phyloP scores from a whole-genome alignment of 306 rosid species.

The Cucumis sativus region DNA sequence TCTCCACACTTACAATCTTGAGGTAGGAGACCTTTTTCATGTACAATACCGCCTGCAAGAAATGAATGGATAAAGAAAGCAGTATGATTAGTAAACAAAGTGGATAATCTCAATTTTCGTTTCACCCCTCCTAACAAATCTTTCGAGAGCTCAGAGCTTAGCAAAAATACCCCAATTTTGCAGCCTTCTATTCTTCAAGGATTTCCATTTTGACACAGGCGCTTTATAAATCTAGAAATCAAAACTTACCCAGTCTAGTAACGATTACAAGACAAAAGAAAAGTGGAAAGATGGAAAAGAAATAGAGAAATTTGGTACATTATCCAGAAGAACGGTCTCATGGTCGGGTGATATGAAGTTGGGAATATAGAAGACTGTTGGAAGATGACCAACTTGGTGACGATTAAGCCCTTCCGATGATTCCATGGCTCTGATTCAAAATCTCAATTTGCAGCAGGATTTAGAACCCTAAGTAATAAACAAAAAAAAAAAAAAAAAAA shows the following conservation, averaged over 20 bases:
- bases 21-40: slow-evolving; percentile 84
- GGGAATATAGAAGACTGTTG: slow-evolving; percentile 55
- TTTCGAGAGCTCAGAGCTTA: not conserved
- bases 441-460: not conserved
- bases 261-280: not conserved
- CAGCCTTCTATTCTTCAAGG: slow-evolving; percentile 71
- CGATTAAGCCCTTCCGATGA: slow-evolving; percentile 11
- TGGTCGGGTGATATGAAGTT: slow-evolving; percentile 39
- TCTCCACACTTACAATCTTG: slow-evolving; percentile 54
- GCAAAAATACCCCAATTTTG: slow-evolving; percentile 76
- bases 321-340: slow-evolving; percentile 38
- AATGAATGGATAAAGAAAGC: slow-evolving; percentile 10
- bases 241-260: slow-evolving; percentile 1
- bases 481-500: no score
- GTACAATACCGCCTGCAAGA: slow-evolving; percentile 73
- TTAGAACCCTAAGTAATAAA: not conserved
- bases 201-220: slow-evolving; percentile 66
- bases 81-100: slow-evolving; percentile 10
- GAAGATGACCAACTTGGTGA: slow-evolving; percentile 54
- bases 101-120: not conserved
- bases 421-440: slow-evolving; percentile 22
- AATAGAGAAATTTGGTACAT: slow-evolving; percentile 21
- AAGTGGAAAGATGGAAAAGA: not conserved
- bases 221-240: slow-evolving; percentile 50
- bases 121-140: not conserved